A percentile compares a stretch with the other conserved stretches of the same genome.
These are phyloP conservation scores for Coffea canephora DNA, from an alignment of 257 asterid species.

Conservation along the genomic window DNA sequence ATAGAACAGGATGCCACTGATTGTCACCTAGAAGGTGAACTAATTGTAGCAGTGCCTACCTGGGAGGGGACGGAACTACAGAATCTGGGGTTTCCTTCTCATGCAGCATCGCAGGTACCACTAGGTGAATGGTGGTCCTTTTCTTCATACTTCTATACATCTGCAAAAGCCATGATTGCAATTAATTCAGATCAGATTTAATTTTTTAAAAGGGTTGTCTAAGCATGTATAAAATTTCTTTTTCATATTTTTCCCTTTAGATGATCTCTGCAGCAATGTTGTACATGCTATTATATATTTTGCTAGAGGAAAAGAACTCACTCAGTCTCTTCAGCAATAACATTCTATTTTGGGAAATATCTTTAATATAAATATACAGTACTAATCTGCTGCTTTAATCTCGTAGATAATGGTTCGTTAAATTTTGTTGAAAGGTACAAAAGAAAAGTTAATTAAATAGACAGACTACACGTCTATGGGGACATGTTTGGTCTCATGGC, in stretches of 20 bases:
- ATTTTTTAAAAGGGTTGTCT: neutral
- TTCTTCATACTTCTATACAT: conserved; percentile 13
- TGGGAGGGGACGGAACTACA: neutral
- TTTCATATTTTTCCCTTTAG: neutral
- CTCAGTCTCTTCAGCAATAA: no score
- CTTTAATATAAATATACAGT: no score
- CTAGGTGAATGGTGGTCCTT: neutral
- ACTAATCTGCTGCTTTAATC: no score
- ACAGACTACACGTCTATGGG: no score
- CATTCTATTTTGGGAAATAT: no score
- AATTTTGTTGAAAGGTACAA: no score
- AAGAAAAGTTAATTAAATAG: no score
- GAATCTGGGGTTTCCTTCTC: neutral
- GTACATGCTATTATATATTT: no score
- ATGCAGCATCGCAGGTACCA: neutral
- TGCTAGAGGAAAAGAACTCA: no score
- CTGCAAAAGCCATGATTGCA: neutral
- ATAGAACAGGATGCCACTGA: no score
- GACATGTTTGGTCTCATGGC: no score
- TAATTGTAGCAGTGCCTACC: neutral
- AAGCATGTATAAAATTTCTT: neutral
- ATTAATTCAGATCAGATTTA: neutral
- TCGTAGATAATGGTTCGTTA: no score
- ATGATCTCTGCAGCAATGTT: neutral
- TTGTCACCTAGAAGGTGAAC: neutral